These are phyloP conservation scores for Hemisphaericaspora lyxosophila DNA, from an alignment of 1,139 yeast genomes.

Conservation along the genomic window DNA sequence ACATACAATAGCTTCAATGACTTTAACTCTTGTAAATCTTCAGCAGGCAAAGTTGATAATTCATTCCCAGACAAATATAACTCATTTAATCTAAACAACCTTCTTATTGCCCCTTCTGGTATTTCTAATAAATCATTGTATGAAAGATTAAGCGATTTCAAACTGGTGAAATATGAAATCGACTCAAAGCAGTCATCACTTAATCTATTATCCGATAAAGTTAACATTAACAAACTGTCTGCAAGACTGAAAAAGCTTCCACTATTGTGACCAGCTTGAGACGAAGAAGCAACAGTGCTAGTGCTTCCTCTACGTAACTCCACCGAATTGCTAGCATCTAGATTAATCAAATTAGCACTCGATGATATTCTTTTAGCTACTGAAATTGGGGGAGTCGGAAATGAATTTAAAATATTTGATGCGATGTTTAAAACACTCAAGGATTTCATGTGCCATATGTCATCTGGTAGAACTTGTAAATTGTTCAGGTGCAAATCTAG, in stretches of 20 bases:
- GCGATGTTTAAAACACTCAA: conserved; percentile 69
- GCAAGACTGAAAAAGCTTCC: conserved; percentile 36
- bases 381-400: conserved; percentile 57
- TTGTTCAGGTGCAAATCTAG: conserved; percentile 88
- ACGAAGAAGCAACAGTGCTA: background rate
- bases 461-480: conserved; percentile 66
- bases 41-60: conserved; percentile 77
- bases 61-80: conserved; percentile 86
- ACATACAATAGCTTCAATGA: conserved; percentile 62
- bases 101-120: conserved; percentile 67
- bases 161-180: conserved; percentile 56
- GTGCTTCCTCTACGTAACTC: background rate
- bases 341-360: conserved; percentile 24
- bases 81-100: conserved; percentile 58
- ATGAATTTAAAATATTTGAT: conserved; percentile 68
- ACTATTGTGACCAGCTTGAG: conserved; percentile 2
- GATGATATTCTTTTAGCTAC: conserved; percentile 39
- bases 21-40: conserved; percentile 67
- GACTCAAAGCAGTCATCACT: conserved; percentile 75
- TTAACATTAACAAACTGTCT: conserved; percentile 55
- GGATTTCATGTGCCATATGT: conserved; percentile 63
- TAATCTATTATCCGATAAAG: conserved; percentile 81
- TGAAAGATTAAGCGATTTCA: conserved; percentile 70
- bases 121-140: conserved; percentile 84
- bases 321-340: conserved; percentile 2